Conservation (phyloP, 768 basidiomycete species). For the Podaxis pistillaris region DNA sequence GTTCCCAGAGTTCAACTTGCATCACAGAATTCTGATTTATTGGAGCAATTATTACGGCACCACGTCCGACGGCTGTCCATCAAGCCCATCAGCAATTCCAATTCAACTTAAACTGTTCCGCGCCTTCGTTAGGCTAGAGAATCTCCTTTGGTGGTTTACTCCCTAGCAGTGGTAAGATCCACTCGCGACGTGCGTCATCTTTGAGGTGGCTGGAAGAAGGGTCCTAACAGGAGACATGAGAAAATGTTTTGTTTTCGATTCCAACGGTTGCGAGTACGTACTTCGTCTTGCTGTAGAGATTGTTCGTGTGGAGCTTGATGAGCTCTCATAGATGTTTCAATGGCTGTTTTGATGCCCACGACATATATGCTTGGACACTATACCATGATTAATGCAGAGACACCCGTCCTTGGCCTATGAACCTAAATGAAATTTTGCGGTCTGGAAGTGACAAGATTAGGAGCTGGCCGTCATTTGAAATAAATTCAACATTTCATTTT, state of each 20-base stretch:
- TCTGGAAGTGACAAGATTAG: not conserved
- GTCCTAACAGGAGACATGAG: conserved; percentile 5
- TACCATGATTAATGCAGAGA: conserved; percentile 10
- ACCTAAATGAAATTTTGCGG: not conserved
- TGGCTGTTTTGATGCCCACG: not conserved
- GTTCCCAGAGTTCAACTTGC: not conserved
- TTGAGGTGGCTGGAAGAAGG: not conserved
- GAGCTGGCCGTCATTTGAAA: not conserved
- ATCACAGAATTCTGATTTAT: conserved; percentile 4
- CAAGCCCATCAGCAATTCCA: conserved; percentile 4
- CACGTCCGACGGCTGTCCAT: conserved; percentile 5
- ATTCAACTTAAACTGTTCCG: conserved; percentile 1
- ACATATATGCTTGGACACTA: not conserved
- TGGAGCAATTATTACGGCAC: conserved; percentile 13
- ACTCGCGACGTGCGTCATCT: conserved; percentile 1
- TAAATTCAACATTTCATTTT: not conserved
- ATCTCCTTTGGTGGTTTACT: not conserved
- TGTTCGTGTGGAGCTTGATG: not conserved
- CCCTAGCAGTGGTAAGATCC: conserved; percentile 2
- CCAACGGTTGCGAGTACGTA: not conserved
- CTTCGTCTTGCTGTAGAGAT: not conserved
- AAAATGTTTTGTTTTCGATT: conserved; percentile 9
- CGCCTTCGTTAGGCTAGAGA: not conserved
- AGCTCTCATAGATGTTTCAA: not conserved
- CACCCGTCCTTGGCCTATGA: not conserved